phyloP scores from a whole-genome alignment of 257 asterid species.

The Mitragyna speciosa region DNA sequence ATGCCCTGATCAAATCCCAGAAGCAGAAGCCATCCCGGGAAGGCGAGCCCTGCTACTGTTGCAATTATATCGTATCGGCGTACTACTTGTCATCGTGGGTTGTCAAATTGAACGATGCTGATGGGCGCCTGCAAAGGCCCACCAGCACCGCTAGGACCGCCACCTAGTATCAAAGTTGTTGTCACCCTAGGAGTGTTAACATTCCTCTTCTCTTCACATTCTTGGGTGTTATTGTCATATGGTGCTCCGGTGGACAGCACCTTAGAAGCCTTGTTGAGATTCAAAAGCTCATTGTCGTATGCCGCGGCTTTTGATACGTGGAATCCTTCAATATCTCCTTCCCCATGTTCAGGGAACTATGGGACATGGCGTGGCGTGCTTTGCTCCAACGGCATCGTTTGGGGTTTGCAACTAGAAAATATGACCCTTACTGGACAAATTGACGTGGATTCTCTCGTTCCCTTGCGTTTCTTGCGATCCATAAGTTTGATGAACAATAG shows the following conservation, averaged over 20 bases:
- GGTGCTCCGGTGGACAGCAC: constrained; percentile 26
- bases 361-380: constrained; percentile 73
- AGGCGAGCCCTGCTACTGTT: neutral
- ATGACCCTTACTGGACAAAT: constrained; percentile 69
- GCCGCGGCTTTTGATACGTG: constrained; percentile 52
- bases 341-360: constrained; percentile 54
- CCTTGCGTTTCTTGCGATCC: constrained; percentile 50
- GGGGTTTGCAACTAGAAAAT: constrained; percentile 80
- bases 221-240: constrained; percentile 21
- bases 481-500: constrained; percentile 69
- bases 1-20: neutral
- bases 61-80: neutral
- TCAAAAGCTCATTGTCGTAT: constrained; percentile 53
- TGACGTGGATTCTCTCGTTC: constrained; percentile 56
- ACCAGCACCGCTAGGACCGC: constrained; percentile 1
- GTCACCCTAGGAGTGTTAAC: neutral
- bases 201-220: neutral
- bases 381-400: constrained; percentile 62
- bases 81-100: neutral
- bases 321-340: constrained; percentile 52
- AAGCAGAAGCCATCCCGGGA: constrained; percentile 11
- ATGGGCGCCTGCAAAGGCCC: constrained; percentile 64
- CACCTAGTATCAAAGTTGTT: neutral
- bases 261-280: constrained; percentile 42
- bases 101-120: constrained; percentile 31